Evolutionary conservation across 306 rosid species (phyloP).

Genomic region (Geum urbanum): DNA sequence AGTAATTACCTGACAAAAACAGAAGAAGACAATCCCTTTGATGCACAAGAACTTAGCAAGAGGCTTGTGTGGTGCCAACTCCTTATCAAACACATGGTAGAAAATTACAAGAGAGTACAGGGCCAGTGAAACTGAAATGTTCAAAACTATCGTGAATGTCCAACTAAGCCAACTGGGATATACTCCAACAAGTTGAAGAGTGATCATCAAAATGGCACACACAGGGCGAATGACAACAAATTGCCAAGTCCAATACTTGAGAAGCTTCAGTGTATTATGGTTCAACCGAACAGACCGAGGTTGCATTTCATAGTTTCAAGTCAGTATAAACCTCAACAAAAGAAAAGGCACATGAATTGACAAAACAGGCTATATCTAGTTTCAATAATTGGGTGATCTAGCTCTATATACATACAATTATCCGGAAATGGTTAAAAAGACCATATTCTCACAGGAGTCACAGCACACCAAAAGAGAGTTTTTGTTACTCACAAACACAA

Average conservation of each 20-base stretch:
- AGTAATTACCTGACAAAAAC: constrained; percentile 38
- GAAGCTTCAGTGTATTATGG: constrained; percentile 35
- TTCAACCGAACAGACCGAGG: constrained; percentile 31
- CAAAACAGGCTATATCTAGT: neutral
- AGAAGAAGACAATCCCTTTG: constrained; percentile 40
- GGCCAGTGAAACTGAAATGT: constrained; percentile 38
- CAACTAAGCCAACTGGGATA: constrained; percentile 40
- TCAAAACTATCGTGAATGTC: constrained; percentile 37
- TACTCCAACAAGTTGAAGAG: constrained; percentile 27
- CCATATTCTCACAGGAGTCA: neutral
- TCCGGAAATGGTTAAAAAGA: neutral
- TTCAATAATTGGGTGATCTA: neutral
- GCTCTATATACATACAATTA: neutral
- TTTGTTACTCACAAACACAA: neutral
- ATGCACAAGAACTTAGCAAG: constrained; percentile 36
- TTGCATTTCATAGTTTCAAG: constrained; percentile 21
- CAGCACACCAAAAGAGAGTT: neutral
- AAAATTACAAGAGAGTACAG: constrained; percentile 33
- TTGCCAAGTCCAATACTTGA: constrained; percentile 38
- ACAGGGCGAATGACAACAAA: constrained; percentile 40
- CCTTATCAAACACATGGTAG: constrained; percentile 35
- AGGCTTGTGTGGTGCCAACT: constrained; percentile 34
- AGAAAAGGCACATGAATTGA: neutral
- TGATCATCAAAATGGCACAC: constrained; percentile 37
- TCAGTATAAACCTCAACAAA: neutral